Conservation (phyloP, 495 filamentous ascomycete species). For the Penicillium goetzii region DNA sequence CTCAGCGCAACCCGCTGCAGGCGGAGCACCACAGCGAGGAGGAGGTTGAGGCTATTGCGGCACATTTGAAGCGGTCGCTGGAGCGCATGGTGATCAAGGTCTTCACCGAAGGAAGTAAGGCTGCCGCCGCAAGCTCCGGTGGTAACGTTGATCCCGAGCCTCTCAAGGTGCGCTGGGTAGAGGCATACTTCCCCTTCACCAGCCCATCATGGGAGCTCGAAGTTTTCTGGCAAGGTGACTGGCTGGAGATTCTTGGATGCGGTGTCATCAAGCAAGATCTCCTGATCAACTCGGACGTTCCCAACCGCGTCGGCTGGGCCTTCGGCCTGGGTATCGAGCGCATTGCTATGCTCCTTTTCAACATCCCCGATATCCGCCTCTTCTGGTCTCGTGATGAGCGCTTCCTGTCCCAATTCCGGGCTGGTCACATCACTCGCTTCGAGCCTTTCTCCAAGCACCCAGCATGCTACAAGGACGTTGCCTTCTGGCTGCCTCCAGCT, state of each 20-base stretch:
- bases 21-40: constrained; percentile 64
- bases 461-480: constrained; percentile 83
- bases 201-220: constrained; percentile 94
- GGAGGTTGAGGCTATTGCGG: constrained; percentile 81
- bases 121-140: constrained; percentile 57
- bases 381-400: constrained; percentile 90
- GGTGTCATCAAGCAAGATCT: constrained; percentile 87
- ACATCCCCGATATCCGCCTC: constrained; percentile 94
- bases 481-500: constrained; percentile 80
- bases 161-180: constrained; percentile 87
- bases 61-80: constrained; percentile 86
- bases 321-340: constrained; percentile 93
- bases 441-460: constrained; percentile 88
- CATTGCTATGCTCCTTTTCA: constrained; percentile 94
- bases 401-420: constrained; percentile 81
- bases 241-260: constrained; percentile 93
- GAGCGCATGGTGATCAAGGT: constrained; percentile 89
- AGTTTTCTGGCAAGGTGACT: constrained; percentile 90
- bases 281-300: constrained; percentile 73
- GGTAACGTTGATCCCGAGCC: constrained; percentile 60
- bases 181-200: constrained; percentile 96
- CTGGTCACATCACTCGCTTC: constrained; percentile 69
- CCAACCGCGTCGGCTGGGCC: constrained; percentile 85
- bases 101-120: constrained; percentile 76
- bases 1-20: constrained; percentile 84